Conservation (phyloP, 129 eudicot species). For the Helichrysum umbraculigerum region DNA sequence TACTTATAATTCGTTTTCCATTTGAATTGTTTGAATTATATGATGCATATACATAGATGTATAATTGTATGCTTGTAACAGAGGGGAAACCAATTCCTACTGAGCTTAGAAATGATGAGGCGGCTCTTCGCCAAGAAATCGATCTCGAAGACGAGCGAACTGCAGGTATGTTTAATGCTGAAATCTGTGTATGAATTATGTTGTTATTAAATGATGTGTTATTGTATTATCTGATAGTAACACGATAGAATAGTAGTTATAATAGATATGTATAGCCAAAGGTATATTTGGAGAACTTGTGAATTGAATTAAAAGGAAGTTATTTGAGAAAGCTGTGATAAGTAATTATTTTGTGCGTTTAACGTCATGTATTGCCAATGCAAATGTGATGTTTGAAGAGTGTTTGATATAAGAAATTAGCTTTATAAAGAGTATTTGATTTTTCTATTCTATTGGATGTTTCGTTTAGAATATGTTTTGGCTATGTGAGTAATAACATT, state of each 20-base stretch:
- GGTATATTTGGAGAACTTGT: no score
- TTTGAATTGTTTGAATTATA: neutral
- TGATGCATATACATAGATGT: neutral
- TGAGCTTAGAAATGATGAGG: slow-evolving; percentile 92
- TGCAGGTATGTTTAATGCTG: slow-evolving; percentile 39
- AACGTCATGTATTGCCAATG: no score
- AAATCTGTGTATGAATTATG: no score
- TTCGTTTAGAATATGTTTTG: neutral
- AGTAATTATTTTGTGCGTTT: no score
- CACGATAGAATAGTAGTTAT: no score
- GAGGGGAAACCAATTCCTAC: slow-evolving; percentile 98
- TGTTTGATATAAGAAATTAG: neutral
- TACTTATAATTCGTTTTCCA: neutral
- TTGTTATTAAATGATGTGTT: no score
- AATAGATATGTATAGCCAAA: no score
- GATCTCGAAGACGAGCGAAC: slow-evolving; percentile 90
- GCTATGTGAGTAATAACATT: neutral
- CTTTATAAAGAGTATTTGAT: neutral
- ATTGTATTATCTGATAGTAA: no score
- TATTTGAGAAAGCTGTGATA: no score
- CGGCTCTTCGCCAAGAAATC: slow-evolving; percentile 90
- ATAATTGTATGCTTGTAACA: slow-evolving; percentile 16
- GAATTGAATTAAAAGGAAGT: no score
- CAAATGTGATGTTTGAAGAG: no score
- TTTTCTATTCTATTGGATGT: neutral